Percentiles rank a stretch among this genome's conserved stretches.
Conservation (phyloP, 345 rosid genomes). For the Hibiscus tridactylites region DNA sequence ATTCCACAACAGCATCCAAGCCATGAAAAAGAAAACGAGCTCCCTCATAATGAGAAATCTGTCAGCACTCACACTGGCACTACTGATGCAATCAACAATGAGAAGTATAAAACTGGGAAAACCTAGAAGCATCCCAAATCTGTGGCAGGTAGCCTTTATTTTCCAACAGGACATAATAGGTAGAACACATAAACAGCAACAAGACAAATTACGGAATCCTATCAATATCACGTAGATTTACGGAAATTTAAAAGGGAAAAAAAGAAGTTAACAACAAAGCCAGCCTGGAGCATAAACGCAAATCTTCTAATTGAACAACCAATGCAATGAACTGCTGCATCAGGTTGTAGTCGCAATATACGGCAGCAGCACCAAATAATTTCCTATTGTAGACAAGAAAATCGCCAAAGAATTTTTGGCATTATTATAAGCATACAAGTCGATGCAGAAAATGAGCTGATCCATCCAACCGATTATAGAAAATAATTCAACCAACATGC, state of each 20-base stretch:
- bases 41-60: background rate
- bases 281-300: background rate
- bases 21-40: background rate
- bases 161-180: background rate
- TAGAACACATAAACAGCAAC: background rate
- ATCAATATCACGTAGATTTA: background rate
- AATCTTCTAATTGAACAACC: background rate
- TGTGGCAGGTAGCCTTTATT: background rate
- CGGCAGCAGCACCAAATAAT: background rate
- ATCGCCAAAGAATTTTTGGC: background rate
- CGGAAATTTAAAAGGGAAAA: background rate
- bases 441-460: background rate
- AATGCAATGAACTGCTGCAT: background rate
- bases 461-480: constrained; percentile 1
- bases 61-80: background rate
- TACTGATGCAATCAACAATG: background rate
- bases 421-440: background rate
- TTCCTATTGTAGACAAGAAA: background rate
- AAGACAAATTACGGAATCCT: background rate
- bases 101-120: background rate
- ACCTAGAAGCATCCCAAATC: background rate
- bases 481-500: constrained; percentile 10
- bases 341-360: constrained; percentile 2
- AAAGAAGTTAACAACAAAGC: background rate
- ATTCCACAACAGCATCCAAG: background rate